phyloP scores from a whole-genome alignment of 352 stramenopile genomes.

The Pythium myriotylum region DNA sequence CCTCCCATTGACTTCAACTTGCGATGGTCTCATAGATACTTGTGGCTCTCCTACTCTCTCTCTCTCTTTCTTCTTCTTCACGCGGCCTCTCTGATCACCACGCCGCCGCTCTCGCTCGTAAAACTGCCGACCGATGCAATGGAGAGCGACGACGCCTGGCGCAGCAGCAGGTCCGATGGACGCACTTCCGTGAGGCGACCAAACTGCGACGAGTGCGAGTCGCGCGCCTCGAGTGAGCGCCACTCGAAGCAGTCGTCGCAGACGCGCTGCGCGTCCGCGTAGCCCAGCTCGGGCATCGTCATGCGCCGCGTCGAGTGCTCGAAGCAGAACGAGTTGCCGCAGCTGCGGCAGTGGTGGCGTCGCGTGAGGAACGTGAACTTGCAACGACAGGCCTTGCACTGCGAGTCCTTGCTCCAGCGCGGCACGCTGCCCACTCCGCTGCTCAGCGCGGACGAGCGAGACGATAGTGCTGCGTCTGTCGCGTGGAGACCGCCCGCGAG shows the following conservation, averaged over 20 bases:
- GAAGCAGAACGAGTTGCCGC: conserved; percentile 84
- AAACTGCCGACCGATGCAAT: conserved; percentile 13
- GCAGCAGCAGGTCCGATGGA: background rate
- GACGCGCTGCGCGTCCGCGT: conserved; percentile 75
- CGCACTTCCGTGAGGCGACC: background rate
- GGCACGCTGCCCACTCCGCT: conserved; percentile 36
- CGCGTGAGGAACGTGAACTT: conserved; percentile 70
- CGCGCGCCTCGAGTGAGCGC: conserved; percentile 14
- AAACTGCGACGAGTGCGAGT: conserved; percentile 9
- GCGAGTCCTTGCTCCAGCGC: conserved; percentile 68
- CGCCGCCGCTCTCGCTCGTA: background rate
- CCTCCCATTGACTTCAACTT: no score
- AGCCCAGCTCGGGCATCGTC: conserved; percentile 66
- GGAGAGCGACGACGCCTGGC: conserved; percentile 7
- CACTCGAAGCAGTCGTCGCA: conserved; percentile 85
- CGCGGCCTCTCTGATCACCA: no score
- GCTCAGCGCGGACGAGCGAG: background rate
- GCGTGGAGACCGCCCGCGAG: conserved; percentile 9
- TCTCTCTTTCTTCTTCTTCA: no score
- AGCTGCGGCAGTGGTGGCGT: conserved; percentile 84
- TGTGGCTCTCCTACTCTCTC: no score
- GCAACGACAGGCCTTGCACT: conserved; percentile 73
- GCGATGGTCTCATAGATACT: no score
- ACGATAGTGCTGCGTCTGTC: background rate
- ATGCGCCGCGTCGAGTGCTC: conserved; percentile 81